phyloP scores from a whole-genome alignment of 768 basidiomycete species.

The Leccinum fibrillosum region DNA sequence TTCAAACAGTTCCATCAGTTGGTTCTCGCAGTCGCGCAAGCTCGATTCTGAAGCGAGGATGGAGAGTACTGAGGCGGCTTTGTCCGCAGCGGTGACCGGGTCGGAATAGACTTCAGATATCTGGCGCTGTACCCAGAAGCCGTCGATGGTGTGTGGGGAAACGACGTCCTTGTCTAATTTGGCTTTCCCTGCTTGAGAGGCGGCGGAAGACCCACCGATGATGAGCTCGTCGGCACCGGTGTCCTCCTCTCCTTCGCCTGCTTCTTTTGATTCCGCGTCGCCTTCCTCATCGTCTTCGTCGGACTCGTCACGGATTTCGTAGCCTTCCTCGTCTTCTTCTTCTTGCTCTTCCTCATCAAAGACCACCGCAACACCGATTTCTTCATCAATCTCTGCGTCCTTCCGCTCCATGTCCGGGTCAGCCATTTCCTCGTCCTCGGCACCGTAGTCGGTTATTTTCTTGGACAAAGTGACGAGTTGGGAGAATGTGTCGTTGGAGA shows the following conservation, averaged over 20 bases:
- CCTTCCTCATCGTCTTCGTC: conserved; percentile 70
- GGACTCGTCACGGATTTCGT: conserved; percentile 78
- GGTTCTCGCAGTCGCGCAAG: conserved; percentile 91
- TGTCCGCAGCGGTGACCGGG: conserved; percentile 90
- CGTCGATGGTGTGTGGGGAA: conserved; percentile 89
- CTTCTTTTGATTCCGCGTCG: conserved; percentile 40
- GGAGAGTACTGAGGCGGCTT: conserved; percentile 79
- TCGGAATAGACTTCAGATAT: conserved; percentile 90
- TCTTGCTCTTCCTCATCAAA: conserved; percentile 98
- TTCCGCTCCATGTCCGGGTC: conserved; percentile 80
- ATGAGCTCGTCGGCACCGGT: conserved; percentile 69
- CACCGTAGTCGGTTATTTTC: conserved; percentile 95
- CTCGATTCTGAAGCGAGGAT: conserved; percentile 85
- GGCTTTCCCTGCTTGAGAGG: conserved; percentile 40
- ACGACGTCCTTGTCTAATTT: conserved; percentile 76
- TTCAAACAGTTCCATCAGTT: conserved; percentile 95
- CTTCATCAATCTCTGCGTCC: conserved; percentile 91
- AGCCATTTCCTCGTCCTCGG: conserved; percentile 74
- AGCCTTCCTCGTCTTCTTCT: conserved; percentile 87
- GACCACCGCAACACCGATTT: conserved; percentile 95
- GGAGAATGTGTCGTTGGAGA: conserved; percentile 73
- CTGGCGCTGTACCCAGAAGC: conserved; percentile 97
- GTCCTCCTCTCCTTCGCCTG: conserved; percentile 44
- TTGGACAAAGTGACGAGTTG: conserved; percentile 83
- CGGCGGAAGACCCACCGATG: conserved; percentile 67